phyloP scores from a whole-genome alignment of 768 basidiomycete genomes.

The Trametes cubensis region DNA sequence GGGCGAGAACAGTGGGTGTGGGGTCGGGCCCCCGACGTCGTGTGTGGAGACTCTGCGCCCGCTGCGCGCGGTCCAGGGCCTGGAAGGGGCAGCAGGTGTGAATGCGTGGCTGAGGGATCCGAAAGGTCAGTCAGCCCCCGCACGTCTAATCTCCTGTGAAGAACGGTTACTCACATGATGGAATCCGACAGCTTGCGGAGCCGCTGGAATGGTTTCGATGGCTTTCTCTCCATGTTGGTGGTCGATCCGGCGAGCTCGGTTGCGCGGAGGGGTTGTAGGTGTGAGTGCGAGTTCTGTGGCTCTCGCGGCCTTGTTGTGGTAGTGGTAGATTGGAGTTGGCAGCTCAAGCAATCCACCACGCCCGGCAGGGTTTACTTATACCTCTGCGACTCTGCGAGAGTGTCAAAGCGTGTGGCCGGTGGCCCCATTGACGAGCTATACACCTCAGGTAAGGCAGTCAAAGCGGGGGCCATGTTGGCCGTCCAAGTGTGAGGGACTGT shows the following conservation, averaged over 20 bases:
- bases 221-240: neutral
- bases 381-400: neutral
- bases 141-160: too few relatives aligned
- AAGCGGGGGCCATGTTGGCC: neutral
- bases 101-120: neutral
- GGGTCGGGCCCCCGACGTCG: slow-evolving; percentile 10
- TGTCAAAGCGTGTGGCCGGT: slow-evolving; percentile 14
- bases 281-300: neutral
- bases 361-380: slow-evolving; percentile 1
- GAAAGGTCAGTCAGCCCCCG: neutral
- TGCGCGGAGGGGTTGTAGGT: neutral
- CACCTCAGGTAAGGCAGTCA: neutral
- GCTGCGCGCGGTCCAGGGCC: too few relatives aligned
- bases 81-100: neutral
- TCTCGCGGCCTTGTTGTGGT: slow-evolving; percentile 6
- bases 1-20: neutral
- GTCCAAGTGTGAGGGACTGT: too few relatives aligned
- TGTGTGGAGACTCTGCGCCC: slow-evolving; percentile 14
- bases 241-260: too few relatives aligned
- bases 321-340: neutral
- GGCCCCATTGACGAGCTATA: neutral
- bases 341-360: slow-evolving; percentile 4
- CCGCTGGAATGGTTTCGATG: neutral
- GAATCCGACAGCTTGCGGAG: slow-evolving; percentile 17
- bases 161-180: slow-evolving; percentile 5